These are phyloP conservation scores for Vinca minor DNA, from an alignment of 257 asterid genomes.

Conservation along the genomic window DNA sequence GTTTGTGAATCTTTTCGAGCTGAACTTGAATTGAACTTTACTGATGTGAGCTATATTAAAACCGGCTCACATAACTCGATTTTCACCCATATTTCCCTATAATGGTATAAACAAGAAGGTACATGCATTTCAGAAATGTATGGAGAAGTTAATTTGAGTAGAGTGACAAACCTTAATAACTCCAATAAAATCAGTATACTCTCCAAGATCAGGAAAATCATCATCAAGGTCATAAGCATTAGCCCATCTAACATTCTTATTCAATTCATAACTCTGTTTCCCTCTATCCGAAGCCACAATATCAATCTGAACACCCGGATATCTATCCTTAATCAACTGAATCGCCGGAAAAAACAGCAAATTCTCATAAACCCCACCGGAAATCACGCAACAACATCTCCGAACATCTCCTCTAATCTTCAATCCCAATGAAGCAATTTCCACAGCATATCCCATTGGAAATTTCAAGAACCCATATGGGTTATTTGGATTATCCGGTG, in stretches of 20 bases:
- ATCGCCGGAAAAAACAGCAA: constrained; percentile 67
- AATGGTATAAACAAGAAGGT: too few relatives aligned
- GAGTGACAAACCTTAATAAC: constrained; percentile 47
- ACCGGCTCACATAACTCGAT: too few relatives aligned
- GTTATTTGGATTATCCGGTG: constrained; percentile 66
- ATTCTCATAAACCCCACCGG: constrained; percentile 84
- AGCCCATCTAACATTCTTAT: constrained; percentile 84
- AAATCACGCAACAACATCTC: constrained; percentile 66
- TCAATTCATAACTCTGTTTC: constrained; percentile 64
- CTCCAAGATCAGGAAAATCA: constrained; percentile 68
- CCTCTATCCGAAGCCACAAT: constrained; percentile 56
- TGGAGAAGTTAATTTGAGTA: too few relatives aligned
- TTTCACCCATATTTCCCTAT: too few relatives aligned
- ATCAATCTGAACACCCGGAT: constrained; percentile 79
- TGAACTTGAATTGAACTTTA: too few relatives aligned
- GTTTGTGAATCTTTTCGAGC: too few relatives aligned
- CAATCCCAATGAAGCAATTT: constrained; percentile 62
- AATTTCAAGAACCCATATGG: constrained; percentile 82
- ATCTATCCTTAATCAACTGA: constrained; percentile 77
- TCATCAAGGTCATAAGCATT: constrained; percentile 55
- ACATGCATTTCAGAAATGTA: too few relatives aligned
- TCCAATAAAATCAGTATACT: constrained; percentile 65
- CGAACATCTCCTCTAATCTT: constrained; percentile 79
- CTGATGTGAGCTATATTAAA: too few relatives aligned
- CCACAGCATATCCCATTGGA: constrained; percentile 61